Conservation (phyloP, 352 stramenopile genomes). For the Globisporangium spinosum region DNA sequence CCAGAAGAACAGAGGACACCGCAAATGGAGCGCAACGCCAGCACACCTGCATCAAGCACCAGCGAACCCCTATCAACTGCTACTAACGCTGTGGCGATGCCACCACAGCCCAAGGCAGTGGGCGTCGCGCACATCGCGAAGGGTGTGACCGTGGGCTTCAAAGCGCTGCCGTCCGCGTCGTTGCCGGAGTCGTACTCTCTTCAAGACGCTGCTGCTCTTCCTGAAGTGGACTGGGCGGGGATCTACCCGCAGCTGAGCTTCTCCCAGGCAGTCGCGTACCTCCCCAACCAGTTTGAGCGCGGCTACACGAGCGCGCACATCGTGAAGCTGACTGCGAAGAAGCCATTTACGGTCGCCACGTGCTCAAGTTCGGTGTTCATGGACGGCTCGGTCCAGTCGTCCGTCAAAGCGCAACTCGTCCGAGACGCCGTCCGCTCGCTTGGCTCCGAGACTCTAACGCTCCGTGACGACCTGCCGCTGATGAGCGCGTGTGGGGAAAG, state of each 20-base stretch:
- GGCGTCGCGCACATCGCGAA: not conserved
- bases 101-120: not conserved
- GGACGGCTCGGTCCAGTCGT: conserved; percentile 9
- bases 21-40: not conserved
- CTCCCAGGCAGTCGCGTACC: conserved; percentile 23
- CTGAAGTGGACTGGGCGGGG: conserved; percentile 21
- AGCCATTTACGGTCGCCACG: conserved; percentile 9
- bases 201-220: not conserved
- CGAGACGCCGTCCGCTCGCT: conserved; percentile 5
- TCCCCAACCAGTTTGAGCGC: conserved; percentile 29
- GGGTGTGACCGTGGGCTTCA: conserved; percentile 14
- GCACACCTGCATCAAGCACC: not conserved
- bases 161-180: conserved; percentile 10
- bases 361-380: conserved; percentile 8
- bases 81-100: not conserved
- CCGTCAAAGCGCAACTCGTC: conserved; percentile 16
- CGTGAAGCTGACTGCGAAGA: conserved; percentile 11
- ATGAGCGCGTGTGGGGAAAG: conserved; percentile 16
- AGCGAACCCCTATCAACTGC: not conserved
- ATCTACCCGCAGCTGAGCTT: conserved; percentile 29
- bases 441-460: not conserved
- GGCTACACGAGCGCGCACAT: conserved; percentile 12
- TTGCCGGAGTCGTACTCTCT: not conserved
- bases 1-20: not conserved
- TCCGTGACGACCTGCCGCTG: conserved; percentile 7